A percentile compares a stretch with the other conserved stretches of the same genome.
These are phyloP conservation scores for Rhizophora mangle DNA, from an alignment of 345 rosid genomes.

Conservation along the genomic window DNA sequence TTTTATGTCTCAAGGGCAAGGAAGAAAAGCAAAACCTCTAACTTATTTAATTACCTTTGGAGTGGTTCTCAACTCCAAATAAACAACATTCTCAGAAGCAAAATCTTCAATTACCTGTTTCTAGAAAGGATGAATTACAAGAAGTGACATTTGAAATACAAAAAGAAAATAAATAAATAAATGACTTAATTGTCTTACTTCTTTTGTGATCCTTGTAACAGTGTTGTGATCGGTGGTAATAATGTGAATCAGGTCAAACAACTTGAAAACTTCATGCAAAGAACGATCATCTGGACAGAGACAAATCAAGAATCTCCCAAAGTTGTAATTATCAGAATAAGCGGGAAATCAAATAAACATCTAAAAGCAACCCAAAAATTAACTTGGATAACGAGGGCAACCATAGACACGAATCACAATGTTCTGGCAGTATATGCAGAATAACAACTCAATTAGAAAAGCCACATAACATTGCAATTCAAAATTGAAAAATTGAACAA, in stretches of 20 bases:
- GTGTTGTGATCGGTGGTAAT: slow-evolving; percentile 78
- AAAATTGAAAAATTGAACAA: too few species aligned
- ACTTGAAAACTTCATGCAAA: slow-evolving; percentile 70
- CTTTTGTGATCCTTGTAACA: slow-evolving; percentile 73
- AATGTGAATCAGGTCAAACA: slow-evolving; percentile 78
- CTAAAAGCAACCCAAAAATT: not conserved
- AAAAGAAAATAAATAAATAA: not conserved
- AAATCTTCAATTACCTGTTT: slow-evolving; percentile 86
- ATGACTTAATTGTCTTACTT: slow-evolving; percentile 39
- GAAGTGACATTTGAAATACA: not conserved
- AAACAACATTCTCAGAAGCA: slow-evolving; percentile 82
- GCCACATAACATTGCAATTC: not conserved
- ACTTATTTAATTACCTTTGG: slow-evolving; percentile 59
- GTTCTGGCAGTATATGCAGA: not conserved
- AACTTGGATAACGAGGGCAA: not conserved
- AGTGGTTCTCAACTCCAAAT: slow-evolving; percentile 87
- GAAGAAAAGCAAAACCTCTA: not conserved
- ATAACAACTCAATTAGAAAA: not conserved
- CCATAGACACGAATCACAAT: not conserved
- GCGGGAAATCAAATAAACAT: not conserved
- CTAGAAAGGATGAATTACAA: not conserved
- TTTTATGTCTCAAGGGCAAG: not conserved
- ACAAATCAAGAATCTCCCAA: not conserved
- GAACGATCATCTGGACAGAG: slow-evolving; percentile 59
- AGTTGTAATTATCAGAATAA: not conserved